Evolutionary conservation across 139 green algal species (phyloP), one percentile per base, ranked within the genome.

Genomic region (Mesotaenium endlicherianum): DNA sequence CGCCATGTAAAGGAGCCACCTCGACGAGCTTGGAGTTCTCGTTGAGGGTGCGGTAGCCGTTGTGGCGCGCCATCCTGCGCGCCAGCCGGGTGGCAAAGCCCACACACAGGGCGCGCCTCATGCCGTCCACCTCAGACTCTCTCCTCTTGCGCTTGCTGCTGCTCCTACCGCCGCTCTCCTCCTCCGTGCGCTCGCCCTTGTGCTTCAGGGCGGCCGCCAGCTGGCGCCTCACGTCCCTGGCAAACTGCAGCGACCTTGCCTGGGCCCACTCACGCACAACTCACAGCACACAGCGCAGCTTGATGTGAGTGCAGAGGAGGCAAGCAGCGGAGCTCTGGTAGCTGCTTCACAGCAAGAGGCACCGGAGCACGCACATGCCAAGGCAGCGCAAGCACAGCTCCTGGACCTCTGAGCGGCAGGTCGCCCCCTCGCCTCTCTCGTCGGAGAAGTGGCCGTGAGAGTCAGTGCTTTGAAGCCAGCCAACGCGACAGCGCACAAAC

Each of bases 11-110:
- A n/a, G n/a, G n/a, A n/a, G n/a, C n/a, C 1, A n/a, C 68, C 74
- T 81, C 38, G 26, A 81, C 74, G 5, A 81, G 74, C 14, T 34
- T 20, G 17, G 74, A 69, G 26, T 45, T 69, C 2, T 70, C 85
- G 58, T 84, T 89, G 20, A 97, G 78, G 0, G 95, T 98, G 26
- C 91, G 87, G 88, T 97, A 98, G 41, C 95, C 95, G 78, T 98
- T 98, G 47, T 84, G 70, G 4, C 68, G 11, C 41, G 68, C 79
- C 88, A 97, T 91, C 45, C 95, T 90, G 6, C 92, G 89, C 0
- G 95, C 95, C 17, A 98, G 86, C 39, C 86, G 87, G 55, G 45
- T 88, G 1, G 92, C 94, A 89, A 95, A 97, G 1, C 95, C 95
- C 17, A 94, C 75, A 8, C 91, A 92, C 20, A 97, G 69, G 2